A percentile compares a stretch with the other conserved stretches of the same genome.
Conservation (phyloP, 768 basidiomycete genomes). For the Phlebiopsis gigantea region DNA sequence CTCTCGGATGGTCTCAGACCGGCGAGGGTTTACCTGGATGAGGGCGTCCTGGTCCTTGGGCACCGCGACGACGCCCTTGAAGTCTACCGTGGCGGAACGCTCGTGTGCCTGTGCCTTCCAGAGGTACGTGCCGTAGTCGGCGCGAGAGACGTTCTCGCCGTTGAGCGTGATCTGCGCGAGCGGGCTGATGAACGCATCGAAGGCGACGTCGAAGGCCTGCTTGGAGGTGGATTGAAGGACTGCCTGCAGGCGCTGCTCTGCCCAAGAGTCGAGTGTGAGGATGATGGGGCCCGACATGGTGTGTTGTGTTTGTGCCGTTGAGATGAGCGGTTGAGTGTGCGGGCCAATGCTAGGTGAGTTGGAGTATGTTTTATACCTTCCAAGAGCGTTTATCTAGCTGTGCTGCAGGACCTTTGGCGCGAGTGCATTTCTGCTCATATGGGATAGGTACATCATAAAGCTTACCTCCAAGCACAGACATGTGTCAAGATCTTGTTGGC, state of each 20-base stretch:
- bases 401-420: too few species aligned
- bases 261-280: slow-evolving; percentile 38
- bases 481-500: too few species aligned
- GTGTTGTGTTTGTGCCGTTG: background rate
- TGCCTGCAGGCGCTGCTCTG: slow-evolving; percentile 8
- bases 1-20: too few species aligned
- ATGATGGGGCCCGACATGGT: slow-evolving; percentile 24
- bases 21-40: background rate
- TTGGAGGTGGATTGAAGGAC: background rate
- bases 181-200: background rate
- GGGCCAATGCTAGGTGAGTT: too few species aligned
- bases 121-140: slow-evolving; percentile 34
- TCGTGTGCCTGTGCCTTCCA: slow-evolving; percentile 15
- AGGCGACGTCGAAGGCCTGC: background rate
- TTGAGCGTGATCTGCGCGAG: background rate
- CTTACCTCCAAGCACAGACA: too few species aligned
- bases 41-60: background rate
- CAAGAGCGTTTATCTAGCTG: too few species aligned
- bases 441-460: too few species aligned
- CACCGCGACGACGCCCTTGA: slow-evolving; percentile 8
- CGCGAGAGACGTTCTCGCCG: background rate
- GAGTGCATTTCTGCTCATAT: too few species aligned
- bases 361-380: too few species aligned
- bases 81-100: slow-evolving; percentile 2
- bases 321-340: too few species aligned